Conservation (phyloP, 345 rosid genomes). For the Populus simonii region DNA sequence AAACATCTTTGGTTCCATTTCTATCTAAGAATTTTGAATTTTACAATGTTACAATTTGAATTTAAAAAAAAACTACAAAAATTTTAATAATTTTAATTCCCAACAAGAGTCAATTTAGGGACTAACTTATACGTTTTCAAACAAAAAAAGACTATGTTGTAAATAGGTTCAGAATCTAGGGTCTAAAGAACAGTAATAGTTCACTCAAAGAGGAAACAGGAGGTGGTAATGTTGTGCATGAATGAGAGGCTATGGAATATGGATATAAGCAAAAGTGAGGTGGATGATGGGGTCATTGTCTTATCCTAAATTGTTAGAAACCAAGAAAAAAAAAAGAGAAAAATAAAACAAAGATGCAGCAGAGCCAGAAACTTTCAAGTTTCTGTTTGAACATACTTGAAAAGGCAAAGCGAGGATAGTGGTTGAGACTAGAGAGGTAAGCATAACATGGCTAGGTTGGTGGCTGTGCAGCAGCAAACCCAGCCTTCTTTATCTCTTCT, state of each 20-base stretch:
- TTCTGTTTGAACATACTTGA: slow-evolving; percentile 11
- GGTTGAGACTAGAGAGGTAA: background rate
- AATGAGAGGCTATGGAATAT: slow-evolving; percentile 33
- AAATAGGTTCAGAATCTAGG: background rate
- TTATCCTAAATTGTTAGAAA: slow-evolving; percentile 32
- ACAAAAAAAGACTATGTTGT: background rate
- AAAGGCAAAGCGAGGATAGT: slow-evolving; percentile 13
- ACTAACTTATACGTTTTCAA: background rate
- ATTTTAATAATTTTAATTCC: no score
- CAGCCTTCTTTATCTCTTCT: slow-evolving; percentile 68
- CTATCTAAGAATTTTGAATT: background rate
- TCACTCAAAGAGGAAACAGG: background rate
- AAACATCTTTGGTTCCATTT: background rate
- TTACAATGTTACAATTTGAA: no score
- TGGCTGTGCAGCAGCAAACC: slow-evolving; percentile 62
- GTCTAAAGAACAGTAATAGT: background rate
- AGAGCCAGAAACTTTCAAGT: slow-evolving; percentile 15
- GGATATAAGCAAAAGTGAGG: slow-evolving; percentile 30
- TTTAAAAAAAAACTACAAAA: no score
- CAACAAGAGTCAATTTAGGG: background rate
- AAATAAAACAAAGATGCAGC: slow-evolving; percentile 1
- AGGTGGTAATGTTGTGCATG: background rate
- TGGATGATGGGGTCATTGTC: slow-evolving; percentile 28
- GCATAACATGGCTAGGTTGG: slow-evolving; percentile 59
- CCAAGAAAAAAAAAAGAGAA: slow-evolving; percentile 12